Conservation (phyloP, 2,329 filamentous ascomycete genomes). For the Penicillium crustosum region DNA sequence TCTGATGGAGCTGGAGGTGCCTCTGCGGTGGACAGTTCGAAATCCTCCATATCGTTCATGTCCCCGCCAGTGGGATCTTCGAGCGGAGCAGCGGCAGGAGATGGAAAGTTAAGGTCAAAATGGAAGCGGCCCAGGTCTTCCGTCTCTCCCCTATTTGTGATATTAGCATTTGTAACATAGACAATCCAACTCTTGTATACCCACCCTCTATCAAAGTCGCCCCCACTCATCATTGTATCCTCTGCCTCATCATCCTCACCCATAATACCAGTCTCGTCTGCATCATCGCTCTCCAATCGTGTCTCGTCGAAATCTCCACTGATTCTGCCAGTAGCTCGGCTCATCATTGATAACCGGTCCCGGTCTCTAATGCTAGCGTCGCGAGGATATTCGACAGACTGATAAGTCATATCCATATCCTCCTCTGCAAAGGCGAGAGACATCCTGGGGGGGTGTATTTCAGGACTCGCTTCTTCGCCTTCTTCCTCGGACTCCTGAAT, state of each 20-base stretch:
- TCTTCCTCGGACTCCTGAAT: conserved; percentile 47
- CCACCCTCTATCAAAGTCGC: conserved; percentile 42
- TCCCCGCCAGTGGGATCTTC: conserved; percentile 33
- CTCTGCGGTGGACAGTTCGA: conserved; percentile 32
- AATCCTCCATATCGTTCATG: conserved; percentile 38
- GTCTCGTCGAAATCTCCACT: conserved; percentile 55
- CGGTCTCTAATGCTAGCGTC: conserved; percentile 41
- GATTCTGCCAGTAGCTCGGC: conserved; percentile 43
- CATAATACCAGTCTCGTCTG: conserved; percentile 41
- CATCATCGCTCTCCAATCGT: conserved; percentile 45
- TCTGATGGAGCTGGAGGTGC: conserved; percentile 29
- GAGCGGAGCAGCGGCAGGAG: conserved; percentile 33
- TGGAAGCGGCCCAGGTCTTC: conserved; percentile 45
- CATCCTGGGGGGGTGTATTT: conserved; percentile 39
- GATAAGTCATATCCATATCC: conserved; percentile 44
- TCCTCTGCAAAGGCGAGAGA: conserved; percentile 49
- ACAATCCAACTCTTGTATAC: conserved; percentile 16
- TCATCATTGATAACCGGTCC: conserved; percentile 44
- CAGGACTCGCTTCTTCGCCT: conserved; percentile 46
- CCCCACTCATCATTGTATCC: conserved; percentile 39
- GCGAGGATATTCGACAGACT: conserved; percentile 46
- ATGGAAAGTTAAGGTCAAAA: conserved; percentile 43
- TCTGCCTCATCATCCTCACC: conserved; percentile 37
- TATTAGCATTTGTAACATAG: conserved; percentile 24
- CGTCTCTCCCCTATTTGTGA: conserved; percentile 42